These are phyloP conservation scores for Spergularia marina DNA, from an alignment of 148 eudicot species.

Conservation along the genomic window DNA sequence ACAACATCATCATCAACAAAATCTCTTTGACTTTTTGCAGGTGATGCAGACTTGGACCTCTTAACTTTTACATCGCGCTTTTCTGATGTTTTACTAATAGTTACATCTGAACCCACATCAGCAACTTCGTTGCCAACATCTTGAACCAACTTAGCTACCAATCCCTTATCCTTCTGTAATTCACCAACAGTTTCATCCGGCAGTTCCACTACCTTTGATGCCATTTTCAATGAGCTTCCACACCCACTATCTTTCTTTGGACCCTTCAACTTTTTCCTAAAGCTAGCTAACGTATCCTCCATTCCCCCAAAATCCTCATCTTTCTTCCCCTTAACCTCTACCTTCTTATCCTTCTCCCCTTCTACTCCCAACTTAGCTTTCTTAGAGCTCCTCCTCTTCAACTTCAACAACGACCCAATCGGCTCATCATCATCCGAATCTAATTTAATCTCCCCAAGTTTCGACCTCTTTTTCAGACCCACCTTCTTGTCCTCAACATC, in stretches of 20 bases:
- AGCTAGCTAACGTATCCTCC: slow-evolving; percentile 91
- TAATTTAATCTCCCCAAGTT: slow-evolving; percentile 29
- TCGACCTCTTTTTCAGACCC: slow-evolving; percentile 58
- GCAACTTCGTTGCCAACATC: slow-evolving; percentile 22
- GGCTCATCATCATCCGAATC: slow-evolving; percentile 88
- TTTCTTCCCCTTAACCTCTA: slow-evolving; percentile 31
- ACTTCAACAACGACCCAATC: slow-evolving; percentile 65
- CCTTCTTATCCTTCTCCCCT: slow-evolving; percentile 36
- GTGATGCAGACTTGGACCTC: slow-evolving; percentile 15
- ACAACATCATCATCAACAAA: slow-evolving; percentile 15
- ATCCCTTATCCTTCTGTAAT: slow-evolving; percentile 23
- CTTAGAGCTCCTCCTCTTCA: slow-evolving; percentile 52
- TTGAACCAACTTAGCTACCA: slow-evolving; percentile 21
- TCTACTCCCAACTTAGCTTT: slow-evolving; percentile 47
- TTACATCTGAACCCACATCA: slow-evolving; percentile 25
- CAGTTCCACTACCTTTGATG: slow-evolving; percentile 22
- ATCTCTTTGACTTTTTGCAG: background rate
- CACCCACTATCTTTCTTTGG: slow-evolving; percentile 61
- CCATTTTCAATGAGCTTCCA: slow-evolving; percentile 27
- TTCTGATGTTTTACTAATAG: slow-evolving; percentile 16
- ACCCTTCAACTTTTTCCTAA: slow-evolving; percentile 82
- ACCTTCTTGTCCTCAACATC: slow-evolving; percentile 51
- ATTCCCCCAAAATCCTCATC: slow-evolving; percentile 59
- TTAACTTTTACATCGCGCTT: slow-evolving; percentile 14
- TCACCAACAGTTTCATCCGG: slow-evolving; percentile 28